phyloP scores from a whole-genome alignment of 2,329 filamentous ascomycete species.

The Clonostachys sp. region DNA sequence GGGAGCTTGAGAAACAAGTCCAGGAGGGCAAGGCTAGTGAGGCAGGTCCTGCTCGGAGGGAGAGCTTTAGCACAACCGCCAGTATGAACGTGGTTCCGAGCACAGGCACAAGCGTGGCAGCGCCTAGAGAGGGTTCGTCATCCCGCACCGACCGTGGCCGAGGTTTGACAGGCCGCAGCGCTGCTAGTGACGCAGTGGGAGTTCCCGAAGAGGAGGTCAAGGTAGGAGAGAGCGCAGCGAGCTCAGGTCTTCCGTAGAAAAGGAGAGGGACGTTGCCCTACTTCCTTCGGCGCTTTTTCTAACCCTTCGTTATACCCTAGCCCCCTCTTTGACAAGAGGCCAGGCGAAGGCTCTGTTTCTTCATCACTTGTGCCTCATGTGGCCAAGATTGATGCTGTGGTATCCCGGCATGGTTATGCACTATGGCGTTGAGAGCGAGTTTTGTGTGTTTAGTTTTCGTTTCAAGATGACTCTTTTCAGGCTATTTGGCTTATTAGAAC shows the following conservation, averaged over 20 bases:
- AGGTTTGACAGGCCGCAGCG: constrained; percentile 33
- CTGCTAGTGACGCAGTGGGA: constrained; percentile 43
- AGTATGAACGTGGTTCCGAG: constrained; percentile 35
- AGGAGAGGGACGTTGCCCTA: too few relatives aligned
- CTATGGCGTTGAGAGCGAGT: too few relatives aligned
- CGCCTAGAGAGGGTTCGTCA: constrained; percentile 29
- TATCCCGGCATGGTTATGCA: too few relatives aligned
- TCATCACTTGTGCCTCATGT: too few relatives aligned
- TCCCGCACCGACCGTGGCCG: constrained; percentile 34
- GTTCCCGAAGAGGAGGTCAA: constrained; percentile 56
- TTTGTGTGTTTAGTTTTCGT: too few relatives aligned
- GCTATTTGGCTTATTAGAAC: too few relatives aligned
- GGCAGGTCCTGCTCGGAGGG: constrained; percentile 39
- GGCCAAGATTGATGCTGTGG: too few relatives aligned
- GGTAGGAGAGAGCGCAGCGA: constrained; percentile 59
- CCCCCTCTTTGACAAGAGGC: too few relatives aligned
- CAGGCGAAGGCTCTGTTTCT: too few relatives aligned
- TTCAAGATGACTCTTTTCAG: too few relatives aligned
- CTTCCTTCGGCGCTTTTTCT: too few relatives aligned
- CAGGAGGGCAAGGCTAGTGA: constrained; percentile 43
- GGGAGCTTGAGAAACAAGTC: constrained; percentile 55
- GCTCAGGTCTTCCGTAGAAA: constrained; percentile 11
- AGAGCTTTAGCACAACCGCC: constrained; percentile 47
- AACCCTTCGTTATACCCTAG: too few relatives aligned
- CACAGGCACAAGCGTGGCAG: constrained; percentile 37